Conservation (phyloP, 1,284 basidiomycete species). For the Trichosporon asahii region DNA sequence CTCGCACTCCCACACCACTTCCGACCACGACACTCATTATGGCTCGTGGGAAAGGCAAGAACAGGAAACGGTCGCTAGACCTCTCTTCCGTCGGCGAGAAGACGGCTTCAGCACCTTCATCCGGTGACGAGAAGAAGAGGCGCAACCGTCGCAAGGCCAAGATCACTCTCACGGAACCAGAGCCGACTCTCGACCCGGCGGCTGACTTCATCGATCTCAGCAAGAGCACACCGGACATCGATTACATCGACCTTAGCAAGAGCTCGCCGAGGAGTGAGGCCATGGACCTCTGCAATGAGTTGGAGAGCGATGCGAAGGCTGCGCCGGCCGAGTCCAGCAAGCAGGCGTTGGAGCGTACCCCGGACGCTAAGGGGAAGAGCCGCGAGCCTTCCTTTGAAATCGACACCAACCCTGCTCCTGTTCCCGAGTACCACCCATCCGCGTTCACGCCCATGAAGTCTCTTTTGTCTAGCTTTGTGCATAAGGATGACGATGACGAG, state of each 20-base stretch:
- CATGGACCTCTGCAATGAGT: background rate
- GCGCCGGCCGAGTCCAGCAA: background rate
- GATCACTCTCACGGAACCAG: background rate
- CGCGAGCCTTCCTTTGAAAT: background rate
- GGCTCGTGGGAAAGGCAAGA: background rate
- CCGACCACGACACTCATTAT: background rate
- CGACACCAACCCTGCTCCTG: background rate
- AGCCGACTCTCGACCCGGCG: background rate
- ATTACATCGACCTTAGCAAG: background rate
- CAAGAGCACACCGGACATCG: background rate
- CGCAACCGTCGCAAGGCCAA: background rate
- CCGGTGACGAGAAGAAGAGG: conserved; percentile 2
- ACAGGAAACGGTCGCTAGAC: background rate
- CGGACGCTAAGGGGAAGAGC: conserved; percentile 7
- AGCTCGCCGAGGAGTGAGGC: background rate
- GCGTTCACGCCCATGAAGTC: conserved; percentile 15
- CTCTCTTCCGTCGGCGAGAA: background rate
- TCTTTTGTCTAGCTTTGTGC: background rate
- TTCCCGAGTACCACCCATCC: background rate
- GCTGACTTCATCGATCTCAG: conserved; percentile 13
- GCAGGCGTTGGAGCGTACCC: background rate
- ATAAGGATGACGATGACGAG: background rate
- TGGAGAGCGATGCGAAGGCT: background rate
- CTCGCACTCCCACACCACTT: background rate
- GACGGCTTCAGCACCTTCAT: background rate